These are phyloP conservation scores for Pythium periplocum DNA, from an alignment of 352 stramenopile species.

Conservation along the genomic window DNA sequence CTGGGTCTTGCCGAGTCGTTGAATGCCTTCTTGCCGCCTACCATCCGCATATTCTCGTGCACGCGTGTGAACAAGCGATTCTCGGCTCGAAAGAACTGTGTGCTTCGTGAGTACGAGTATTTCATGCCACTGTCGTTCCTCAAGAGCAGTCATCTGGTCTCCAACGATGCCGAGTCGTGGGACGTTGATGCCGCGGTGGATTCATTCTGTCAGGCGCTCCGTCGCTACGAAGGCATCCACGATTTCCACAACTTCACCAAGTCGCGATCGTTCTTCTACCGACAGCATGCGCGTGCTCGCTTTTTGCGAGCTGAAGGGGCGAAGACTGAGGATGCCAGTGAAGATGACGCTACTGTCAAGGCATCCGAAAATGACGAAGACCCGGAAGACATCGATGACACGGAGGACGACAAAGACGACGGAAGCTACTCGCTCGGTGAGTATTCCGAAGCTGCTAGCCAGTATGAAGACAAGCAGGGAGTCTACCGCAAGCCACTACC, in stretches of 20 bases:
- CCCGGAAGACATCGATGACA: slow-evolving; percentile 10
- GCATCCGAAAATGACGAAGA: slow-evolving; percentile 9
- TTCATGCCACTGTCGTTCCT: slow-evolving; percentile 84
- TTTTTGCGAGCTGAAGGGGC: slow-evolving; percentile 4
- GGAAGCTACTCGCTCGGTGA: slow-evolving; percentile 5
- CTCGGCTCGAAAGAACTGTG: slow-evolving; percentile 81
- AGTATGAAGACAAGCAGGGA: slow-evolving; percentile 35
- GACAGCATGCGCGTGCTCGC: slow-evolving; percentile 40
- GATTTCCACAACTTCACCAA: slow-evolving; percentile 92
- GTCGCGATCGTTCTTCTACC: slow-evolving; percentile 72
- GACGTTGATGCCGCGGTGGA: slow-evolving; percentile 35
- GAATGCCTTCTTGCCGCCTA: slow-evolving; percentile 71
- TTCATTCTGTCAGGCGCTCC: slow-evolving; percentile 43
- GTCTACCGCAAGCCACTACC: slow-evolving; percentile 47
- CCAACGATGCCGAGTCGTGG: slow-evolving; percentile 13
- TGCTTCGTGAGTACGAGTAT: slow-evolving; percentile 89
- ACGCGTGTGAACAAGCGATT: slow-evolving; percentile 89
- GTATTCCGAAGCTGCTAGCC: slow-evolving; percentile 16
- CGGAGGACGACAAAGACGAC: slow-evolving; percentile 4
- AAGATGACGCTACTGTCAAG: slow-evolving; percentile 11
- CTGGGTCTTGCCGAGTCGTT: slow-evolving; percentile 53
- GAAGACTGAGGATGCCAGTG: slow-evolving; percentile 6
- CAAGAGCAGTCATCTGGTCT: slow-evolving; percentile 30
- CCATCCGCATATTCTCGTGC: slow-evolving; percentile 85
- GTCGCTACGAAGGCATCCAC: slow-evolving; percentile 80